Evolutionary conservation across 441 rosid species (phyloP), one percentile per base, ranked within the genome.

Genomic region (Bruguiera hainesii): DNA sequence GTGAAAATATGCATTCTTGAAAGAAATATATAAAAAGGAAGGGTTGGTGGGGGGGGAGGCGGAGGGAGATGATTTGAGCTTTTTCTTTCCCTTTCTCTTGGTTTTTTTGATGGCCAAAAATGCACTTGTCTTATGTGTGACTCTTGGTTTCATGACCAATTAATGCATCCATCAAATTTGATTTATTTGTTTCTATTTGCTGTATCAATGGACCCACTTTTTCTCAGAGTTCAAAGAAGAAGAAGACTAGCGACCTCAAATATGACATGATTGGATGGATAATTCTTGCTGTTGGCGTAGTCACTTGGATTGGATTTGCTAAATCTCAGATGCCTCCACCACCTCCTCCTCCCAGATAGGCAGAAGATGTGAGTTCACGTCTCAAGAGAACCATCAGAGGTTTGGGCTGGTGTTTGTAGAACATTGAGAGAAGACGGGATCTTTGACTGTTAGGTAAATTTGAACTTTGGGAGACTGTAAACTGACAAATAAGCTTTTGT

Each of bases 201-300:
- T 35, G 11, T 11, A 35, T 35, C 2, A 8, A 35, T 9, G 39
- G 39, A 21, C 6, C 19, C 31, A 62, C 19, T 25, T 51, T 66
- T 7, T 66, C 65, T 3, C 87, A 92, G 98, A 73, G 71, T 30
- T 65, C 83, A 29, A 80, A 81, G 85, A 84, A 85, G 75, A 83
- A 86, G 74, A 86, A 74, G 66, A 83, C 71, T 75, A 88, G 77
- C 67, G 96, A 93, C 79, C 77, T 89, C 69, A 87, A 76, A 69
- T 93, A 93, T 19, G 96, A 93, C 75, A 79, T 89, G 74, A 78
- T 80, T 7, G 97, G 98, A 57, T 91, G 97, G 98, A 76, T 91
- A 42, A 90, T 93, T 75, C 84, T 93, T 28, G 95, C 87, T 21
- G 88, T 86, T 16, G 97, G 98, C 20, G 58, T 91, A 64, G 89